Evolutionary conservation across 257 asterid species (phyloP).

Genomic region (Jacaranda mimosifolia): DNA sequence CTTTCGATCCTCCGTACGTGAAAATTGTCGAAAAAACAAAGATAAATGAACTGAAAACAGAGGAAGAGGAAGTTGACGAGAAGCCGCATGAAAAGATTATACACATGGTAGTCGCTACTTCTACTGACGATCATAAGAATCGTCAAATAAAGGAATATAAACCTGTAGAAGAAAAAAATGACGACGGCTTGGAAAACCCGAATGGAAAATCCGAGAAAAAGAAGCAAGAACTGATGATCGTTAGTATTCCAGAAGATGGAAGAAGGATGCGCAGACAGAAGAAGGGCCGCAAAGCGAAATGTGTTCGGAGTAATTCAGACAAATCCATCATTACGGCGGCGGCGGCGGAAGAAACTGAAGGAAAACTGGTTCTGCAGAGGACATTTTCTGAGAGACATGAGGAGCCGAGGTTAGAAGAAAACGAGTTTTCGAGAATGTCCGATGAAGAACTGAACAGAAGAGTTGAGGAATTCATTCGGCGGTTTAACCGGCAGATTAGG

Average conservation of each 20-base stretch:
- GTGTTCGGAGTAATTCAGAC: constrained; percentile 52
- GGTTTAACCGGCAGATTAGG: constrained; percentile 65
- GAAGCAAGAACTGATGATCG: constrained; percentile 4
- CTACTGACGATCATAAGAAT: not conserved
- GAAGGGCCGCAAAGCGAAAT: constrained; percentile 28
- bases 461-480: constrained; percentile 65
- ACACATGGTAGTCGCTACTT: constrained; percentile 19
- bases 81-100: constrained; percentile 38
- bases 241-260: not conserved
- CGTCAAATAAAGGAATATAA: not conserved
- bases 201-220: constrained; percentile 12
- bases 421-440: constrained; percentile 62
- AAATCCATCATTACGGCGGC: constrained; percentile 20
- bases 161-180: not conserved
- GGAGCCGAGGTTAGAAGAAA: constrained; percentile 37
- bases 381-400: constrained; percentile 51
- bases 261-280: not conserved
- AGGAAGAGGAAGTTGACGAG: not conserved
- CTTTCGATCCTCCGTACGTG: constrained; percentile 5
- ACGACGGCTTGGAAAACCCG: not conserved
- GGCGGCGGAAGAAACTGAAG: constrained; percentile 32
- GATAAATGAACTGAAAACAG: not conserved
- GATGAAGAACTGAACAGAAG: constrained; percentile 65
- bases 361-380: constrained; percentile 40
- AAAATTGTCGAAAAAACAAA: not conserved